Percentiles rank a stretch among this genome's conserved stretches.
These are phyloP conservation scores for Persicaria tinctoria DNA, from an alignment of 148 eudicot species.

Conservation along the genomic window DNA sequence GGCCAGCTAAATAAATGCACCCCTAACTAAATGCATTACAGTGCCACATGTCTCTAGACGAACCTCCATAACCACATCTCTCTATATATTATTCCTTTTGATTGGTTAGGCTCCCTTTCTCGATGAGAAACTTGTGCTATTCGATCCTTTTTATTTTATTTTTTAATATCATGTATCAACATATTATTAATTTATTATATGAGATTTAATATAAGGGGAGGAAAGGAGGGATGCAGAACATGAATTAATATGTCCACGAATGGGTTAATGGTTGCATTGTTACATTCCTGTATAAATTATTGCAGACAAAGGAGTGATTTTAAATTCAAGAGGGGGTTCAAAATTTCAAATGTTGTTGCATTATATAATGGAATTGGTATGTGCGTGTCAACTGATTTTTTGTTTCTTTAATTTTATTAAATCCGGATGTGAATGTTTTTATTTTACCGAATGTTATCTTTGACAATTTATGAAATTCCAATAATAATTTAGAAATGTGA, in stretches of 20 bases:
- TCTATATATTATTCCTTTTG: not conserved
- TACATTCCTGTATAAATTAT: conserved; percentile 1
- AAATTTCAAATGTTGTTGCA: not conserved
- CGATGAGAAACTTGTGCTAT: not conserved
- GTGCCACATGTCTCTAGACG: not conserved
- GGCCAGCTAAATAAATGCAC: conserved; percentile 7
- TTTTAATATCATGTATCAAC: not conserved
- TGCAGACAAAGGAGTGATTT: conserved; percentile 5
- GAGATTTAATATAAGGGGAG: not conserved
- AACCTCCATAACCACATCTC: not conserved
- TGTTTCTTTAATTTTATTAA: not conserved
- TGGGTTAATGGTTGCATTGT: conserved; percentile 3
- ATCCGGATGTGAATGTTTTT: conserved; percentile 4
- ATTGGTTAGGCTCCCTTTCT: conserved; percentile 11
- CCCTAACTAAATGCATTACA: not conserved
- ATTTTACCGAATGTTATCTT: not conserved
- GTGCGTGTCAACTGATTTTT: not conserved
- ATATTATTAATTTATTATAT: not conserved
- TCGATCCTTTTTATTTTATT: not conserved
- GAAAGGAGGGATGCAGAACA: not conserved
- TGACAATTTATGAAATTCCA: not conserved
- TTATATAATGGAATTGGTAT: not conserved
- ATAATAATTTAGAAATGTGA: too few species aligned
- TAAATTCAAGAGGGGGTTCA: not conserved
- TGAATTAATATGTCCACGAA: not conserved